Percentiles rank a stretch among this genome's conserved stretches.
Evolutionary conservation across 306 rosid genomes (phyloP).

Genomic region (Clitoria ternatea): DNA sequence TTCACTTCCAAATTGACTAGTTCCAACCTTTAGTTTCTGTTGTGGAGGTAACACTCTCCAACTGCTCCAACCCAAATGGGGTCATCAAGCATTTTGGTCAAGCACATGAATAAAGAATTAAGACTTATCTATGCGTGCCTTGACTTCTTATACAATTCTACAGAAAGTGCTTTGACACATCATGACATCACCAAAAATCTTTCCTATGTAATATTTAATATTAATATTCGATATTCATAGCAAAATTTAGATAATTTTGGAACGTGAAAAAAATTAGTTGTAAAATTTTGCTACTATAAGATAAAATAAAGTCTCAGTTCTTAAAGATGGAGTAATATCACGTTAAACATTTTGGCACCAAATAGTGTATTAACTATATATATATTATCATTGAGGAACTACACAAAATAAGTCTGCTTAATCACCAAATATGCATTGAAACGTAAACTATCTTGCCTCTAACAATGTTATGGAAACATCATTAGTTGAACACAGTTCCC

Average conservation of each 20-base stretch:
- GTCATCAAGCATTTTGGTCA: background rate
- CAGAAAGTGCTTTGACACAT: background rate
- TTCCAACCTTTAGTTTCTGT: background rate
- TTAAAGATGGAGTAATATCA: background rate
- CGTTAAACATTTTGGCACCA: background rate
- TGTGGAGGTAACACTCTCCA: background rate
- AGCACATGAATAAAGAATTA: background rate
- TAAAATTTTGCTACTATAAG: background rate
- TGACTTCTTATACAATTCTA: background rate
- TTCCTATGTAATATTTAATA: background rate
- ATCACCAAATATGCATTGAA: no score
- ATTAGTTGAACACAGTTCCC: no score
- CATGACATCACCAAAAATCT: background rate
- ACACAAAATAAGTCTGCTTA: no score
- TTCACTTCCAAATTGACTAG: background rate
- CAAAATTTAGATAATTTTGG: background rate
- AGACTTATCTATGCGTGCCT: background rate
- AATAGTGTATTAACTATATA: no score
- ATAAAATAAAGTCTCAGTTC: background rate
- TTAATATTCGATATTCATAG: background rate
- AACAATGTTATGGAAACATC: no score
- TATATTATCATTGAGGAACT: no score
- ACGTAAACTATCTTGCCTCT: no score
- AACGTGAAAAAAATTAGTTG: background rate
- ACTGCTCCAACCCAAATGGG: slow-evolving; percentile 11